These are phyloP conservation scores for Fonsecaea nubica DNA, from an alignment of 2,329 filamentous ascomycete genomes.

Conservation along the genomic window DNA sequence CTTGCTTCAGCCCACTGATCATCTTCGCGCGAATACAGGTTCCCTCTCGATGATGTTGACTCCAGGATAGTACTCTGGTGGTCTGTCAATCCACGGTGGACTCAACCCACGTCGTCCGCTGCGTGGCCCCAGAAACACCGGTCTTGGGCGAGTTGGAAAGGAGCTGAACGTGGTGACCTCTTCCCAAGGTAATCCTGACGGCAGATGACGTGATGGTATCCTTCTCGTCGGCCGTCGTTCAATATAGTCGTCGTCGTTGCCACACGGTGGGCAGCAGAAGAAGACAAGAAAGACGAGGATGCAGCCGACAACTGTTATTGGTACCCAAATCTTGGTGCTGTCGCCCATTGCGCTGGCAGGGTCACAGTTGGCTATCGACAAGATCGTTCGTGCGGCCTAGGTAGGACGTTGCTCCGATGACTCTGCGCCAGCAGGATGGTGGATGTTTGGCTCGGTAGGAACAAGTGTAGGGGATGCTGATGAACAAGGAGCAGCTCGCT, in stretches of 20 bases:
- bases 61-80: conserved; percentile 13
- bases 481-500: not conserved
- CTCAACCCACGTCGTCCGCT: conserved; percentile 8
- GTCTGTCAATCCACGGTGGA: conserved; percentile 3
- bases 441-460: not conserved
- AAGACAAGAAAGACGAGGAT: conserved; percentile 21
- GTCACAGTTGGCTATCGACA: not conserved
- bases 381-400: not conserved
- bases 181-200: conserved; percentile 21
- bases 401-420: not conserved
- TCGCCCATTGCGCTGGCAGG: conserved; percentile 18
- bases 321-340: conserved; percentile 26
- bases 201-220: conserved; percentile 24
- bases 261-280: conserved; percentile 11
- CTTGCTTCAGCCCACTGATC: not conserved
- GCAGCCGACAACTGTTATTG: conserved; percentile 24
- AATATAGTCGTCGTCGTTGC: conserved; percentile 12
- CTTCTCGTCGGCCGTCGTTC: conserved; percentile 12
- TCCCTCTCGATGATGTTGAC: conserved; percentile 30
- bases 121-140: conserved; percentile 15
- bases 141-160: conserved; percentile 17
- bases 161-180: conserved; percentile 22
- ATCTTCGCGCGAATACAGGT: conserved; percentile 18
- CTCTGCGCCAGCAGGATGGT: not conserved
- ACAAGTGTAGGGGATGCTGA: not conserved